phyloP scores from a whole-genome alignment of 257 asterid genomes.

The Nyctanthes arbortristis region DNA sequence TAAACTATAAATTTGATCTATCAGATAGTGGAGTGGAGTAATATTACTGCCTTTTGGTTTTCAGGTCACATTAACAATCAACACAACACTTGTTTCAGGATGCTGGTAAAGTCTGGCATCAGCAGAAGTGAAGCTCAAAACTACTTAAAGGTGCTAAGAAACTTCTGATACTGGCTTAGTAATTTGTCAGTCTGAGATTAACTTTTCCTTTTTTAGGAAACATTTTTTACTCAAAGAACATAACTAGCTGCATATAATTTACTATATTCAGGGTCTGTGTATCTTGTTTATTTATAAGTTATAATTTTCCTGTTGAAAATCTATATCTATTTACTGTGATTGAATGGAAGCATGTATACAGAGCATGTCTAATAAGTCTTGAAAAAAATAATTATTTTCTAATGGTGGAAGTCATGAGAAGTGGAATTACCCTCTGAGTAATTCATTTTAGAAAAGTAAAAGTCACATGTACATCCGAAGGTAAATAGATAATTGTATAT shows the following conservation, averaged over 20 bases:
- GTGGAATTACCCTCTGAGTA: no score
- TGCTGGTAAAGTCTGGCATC: constrained; percentile 86
- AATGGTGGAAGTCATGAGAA: no score
- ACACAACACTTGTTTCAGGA: constrained; percentile 90
- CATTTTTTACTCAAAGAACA: not conserved
- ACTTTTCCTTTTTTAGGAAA: not conserved
- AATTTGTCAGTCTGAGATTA: not conserved
- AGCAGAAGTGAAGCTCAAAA: constrained; percentile 73
- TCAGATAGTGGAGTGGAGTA: constrained; percentile 4
- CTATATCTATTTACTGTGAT: no score
- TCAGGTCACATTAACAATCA: constrained; percentile 94
- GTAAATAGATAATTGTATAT: no score
- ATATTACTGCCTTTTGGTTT: constrained; percentile 12
- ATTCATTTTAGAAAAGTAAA: no score
- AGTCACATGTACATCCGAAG: no score
- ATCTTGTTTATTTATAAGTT: not conserved
- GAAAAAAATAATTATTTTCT: no score
- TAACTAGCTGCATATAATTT: not conserved
- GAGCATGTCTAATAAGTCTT: no score
- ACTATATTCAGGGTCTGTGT: not conserved
- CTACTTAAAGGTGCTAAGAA: constrained; percentile 51
- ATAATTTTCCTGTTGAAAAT: no score
- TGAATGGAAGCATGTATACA: no score
- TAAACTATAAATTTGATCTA: not conserved
- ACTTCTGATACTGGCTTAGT: not conserved